phyloP scores from a whole-genome alignment of 2,329 filamentous ascomycete genomes.

The Aquanectria penicillioides region DNA sequence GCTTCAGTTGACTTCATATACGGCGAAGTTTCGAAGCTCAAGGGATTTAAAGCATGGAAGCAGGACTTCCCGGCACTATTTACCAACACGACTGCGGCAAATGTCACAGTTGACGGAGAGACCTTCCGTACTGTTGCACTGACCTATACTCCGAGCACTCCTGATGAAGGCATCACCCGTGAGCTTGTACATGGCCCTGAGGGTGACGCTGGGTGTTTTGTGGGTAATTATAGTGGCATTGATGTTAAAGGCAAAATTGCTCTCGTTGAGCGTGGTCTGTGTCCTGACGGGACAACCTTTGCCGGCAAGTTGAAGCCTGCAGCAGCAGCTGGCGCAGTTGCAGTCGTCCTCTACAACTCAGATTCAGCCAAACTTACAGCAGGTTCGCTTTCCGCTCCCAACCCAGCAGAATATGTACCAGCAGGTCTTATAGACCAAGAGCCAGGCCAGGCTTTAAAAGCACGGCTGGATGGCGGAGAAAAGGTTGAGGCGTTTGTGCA shows the following conservation, averaged over 20 bases:
- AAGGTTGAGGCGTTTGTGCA: slow-evolving; percentile 48
- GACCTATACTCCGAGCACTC: slow-evolving; percentile 45
- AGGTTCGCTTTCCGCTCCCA: slow-evolving; percentile 39
- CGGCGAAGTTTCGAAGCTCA: slow-evolving; percentile 39
- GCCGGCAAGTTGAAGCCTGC: slow-evolving; percentile 45
- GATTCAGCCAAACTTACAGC: slow-evolving; percentile 44
- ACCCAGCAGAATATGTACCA: slow-evolving; percentile 42
- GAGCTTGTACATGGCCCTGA: slow-evolving; percentile 42
- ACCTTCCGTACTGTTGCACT: slow-evolving; percentile 40
- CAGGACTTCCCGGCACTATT: slow-evolving; percentile 44
- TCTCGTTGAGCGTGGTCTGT: slow-evolving; percentile 44
- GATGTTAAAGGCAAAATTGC: slow-evolving; percentile 45
- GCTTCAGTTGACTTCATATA: slow-evolving; percentile 49
- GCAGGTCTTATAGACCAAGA: slow-evolving; percentile 45
- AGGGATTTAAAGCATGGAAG: slow-evolving; percentile 42
- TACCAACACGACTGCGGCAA: slow-evolving; percentile 34
- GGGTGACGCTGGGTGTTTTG: slow-evolving; percentile 39
- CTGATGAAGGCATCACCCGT: slow-evolving; percentile 41
- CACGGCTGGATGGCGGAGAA: slow-evolving; percentile 46
- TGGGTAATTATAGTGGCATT: slow-evolving; percentile 38
- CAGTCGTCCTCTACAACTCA: slow-evolving; percentile 46
- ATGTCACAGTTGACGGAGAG: slow-evolving; percentile 40
- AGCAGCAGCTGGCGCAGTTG: slow-evolving; percentile 42
- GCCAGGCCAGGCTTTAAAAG: slow-evolving; percentile 40
- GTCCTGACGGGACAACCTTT: slow-evolving; percentile 44